Percentiles rank a stretch among this genome's conserved stretches.
Conservation (phyloP, 768 basidiomycete species). For the Mycena floridula region DNA sequence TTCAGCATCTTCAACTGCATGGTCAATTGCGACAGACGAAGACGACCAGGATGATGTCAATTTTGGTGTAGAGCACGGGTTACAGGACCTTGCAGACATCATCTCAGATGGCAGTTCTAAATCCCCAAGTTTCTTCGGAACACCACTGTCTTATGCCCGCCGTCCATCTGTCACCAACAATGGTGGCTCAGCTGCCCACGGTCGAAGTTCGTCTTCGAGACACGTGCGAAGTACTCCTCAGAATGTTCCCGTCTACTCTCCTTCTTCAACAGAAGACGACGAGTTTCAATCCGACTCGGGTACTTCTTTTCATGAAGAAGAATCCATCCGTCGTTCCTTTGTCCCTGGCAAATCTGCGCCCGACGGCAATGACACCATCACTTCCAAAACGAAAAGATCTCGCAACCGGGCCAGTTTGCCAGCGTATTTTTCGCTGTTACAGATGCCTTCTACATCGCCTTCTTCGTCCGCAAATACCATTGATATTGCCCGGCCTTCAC, state of each 20-base stretch:
- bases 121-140: conserved; percentile 31
- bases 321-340: conserved; percentile 1
- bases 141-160: conserved; percentile 57
- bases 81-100: conserved; percentile 31
- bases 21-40: conserved; percentile 60
- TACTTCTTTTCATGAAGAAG: conserved; percentile 4
- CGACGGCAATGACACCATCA: conserved; percentile 11
- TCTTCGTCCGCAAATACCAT: conserved; percentile 30
- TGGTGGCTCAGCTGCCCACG: conserved; percentile 52
- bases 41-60: conserved; percentile 45
- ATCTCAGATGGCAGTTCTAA: conserved; percentile 37
- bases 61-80: conserved; percentile 25
- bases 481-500: conserved; percentile 39
- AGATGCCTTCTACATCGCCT: conserved; percentile 33
- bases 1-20: conserved; percentile 57
- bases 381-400: conserved; percentile 37
- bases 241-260: conserved; percentile 34
- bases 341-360: conserved; percentile 1
- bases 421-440: conserved; percentile 69
- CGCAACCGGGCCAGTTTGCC: conserved; percentile 72
- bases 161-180: conserved; percentile 69
- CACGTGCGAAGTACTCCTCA: conserved; percentile 34
- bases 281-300: conserved; percentile 30
- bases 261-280: conserved; percentile 41
- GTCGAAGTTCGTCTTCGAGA: conserved; percentile 41